These are phyloP conservation scores for Cladosporium sp. DNA, from an alignment of 2,329 filamentous ascomycete genomes.

Conservation along the genomic window DNA sequence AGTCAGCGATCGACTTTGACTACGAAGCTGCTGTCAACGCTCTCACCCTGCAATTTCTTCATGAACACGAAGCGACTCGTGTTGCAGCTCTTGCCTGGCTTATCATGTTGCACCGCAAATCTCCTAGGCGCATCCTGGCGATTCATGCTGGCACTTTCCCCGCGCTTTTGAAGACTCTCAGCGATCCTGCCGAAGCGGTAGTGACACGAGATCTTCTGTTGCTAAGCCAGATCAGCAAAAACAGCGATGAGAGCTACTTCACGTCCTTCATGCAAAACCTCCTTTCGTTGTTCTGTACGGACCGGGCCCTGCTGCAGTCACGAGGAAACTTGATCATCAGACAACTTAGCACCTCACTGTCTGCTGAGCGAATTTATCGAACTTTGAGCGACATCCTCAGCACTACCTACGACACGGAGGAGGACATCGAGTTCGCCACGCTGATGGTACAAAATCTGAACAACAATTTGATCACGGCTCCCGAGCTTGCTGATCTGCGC, in stretches of 20 bases:
- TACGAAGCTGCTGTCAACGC: slow-evolving; percentile 94
- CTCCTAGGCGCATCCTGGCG: slow-evolving; percentile 78
- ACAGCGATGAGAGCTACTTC: slow-evolving; percentile 97
- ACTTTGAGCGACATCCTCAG: slow-evolving; percentile 81
- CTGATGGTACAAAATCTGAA: slow-evolving; percentile 99
- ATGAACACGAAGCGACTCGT: slow-evolving; percentile 93
- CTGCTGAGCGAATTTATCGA: slow-evolving; percentile 90
- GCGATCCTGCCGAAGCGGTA: slow-evolving; percentile 90
- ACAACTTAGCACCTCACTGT: slow-evolving; percentile 87
- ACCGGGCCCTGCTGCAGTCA: slow-evolving; percentile 84
- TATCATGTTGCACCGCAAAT: slow-evolving; percentile 95
- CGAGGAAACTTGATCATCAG: slow-evolving; percentile 94
- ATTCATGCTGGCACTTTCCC: slow-evolving; percentile 98
- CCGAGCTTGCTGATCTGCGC: slow-evolving; percentile 84
- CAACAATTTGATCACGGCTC: slow-evolving; percentile 97
- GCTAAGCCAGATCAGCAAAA: slow-evolving; percentile 90
- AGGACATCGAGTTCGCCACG: slow-evolving; percentile 94
- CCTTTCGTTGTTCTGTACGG: slow-evolving; percentile 90
- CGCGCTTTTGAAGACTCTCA: slow-evolving; percentile 90
- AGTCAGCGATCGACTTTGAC: slow-evolving; percentile 71
- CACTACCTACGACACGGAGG: slow-evolving; percentile 19
- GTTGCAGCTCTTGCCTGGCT: slow-evolving; percentile 94
- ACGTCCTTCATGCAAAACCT: slow-evolving; percentile 97
- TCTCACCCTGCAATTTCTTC: slow-evolving; percentile 86
- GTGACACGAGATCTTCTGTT: slow-evolving; percentile 92